A percentile compares a stretch with the other conserved stretches of the same genome.
Evolutionary conservation across 352 stramenopile genomes (phyloP).

Genomic region (Phytophthora constricta): DNA sequence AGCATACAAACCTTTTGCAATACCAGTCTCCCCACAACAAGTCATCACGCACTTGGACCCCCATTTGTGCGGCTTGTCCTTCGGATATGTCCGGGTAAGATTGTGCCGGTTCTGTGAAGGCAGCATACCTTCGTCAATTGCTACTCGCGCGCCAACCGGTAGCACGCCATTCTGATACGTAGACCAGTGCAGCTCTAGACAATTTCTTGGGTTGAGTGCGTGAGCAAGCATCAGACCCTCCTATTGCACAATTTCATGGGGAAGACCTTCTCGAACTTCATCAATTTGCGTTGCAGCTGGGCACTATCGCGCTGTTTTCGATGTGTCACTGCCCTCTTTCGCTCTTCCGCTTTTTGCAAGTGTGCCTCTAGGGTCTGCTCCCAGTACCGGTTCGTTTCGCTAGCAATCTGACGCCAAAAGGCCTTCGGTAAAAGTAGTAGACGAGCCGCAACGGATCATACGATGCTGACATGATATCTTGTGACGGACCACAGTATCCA

Average conservation of each 20-base stretch:
- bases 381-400: slow-evolving; percentile 13
- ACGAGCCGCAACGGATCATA: background rate
- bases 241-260: slow-evolving; percentile 15
- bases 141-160: background rate
- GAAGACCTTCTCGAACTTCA: background rate
- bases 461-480: background rate
- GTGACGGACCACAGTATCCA: background rate
- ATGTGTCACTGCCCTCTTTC: background rate
- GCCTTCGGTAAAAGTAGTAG: slow-evolving; percentile 21
- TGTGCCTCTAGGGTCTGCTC: background rate
- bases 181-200: slow-evolving; percentile 12
- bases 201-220: background rate
- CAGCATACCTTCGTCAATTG: slow-evolving; percentile 21
- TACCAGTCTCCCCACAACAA: slow-evolving; percentile 17
- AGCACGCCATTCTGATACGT: background rate
- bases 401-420: slow-evolving; percentile 13
- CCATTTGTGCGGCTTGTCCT: slow-evolving; percentile 13
- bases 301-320: background rate
- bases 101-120: slow-evolving; percentile 9
- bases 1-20: slow-evolving; percentile 19
- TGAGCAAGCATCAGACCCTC: slow-evolving; percentile 5
- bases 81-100: slow-evolving; percentile 6
- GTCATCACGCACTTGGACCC: slow-evolving; percentile 11
- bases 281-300: background rate
- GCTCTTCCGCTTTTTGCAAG: background rate